Evolutionary conservation across 2,329 filamentous ascomycete species (phyloP).

Genomic region (Meredithiella fracta): DNA sequence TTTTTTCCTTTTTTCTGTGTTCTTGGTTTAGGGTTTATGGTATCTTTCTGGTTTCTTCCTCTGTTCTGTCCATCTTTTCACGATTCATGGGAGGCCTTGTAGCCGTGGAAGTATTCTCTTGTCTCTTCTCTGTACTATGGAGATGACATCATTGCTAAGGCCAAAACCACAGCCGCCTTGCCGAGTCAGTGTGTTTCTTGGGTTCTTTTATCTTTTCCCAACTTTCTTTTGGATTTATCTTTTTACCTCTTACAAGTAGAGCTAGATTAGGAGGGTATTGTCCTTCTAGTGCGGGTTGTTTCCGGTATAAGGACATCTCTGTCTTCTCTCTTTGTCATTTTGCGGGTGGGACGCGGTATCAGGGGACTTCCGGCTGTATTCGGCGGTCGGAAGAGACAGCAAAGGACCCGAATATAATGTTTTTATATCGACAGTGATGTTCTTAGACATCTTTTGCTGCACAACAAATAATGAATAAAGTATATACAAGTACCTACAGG

Average conservation of each 20-base stretch:
- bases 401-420: not conserved
- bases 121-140: not conserved
- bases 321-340: not conserved
- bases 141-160: not conserved
- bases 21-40: not conserved
- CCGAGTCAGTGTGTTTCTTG: not conserved
- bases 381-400: too few relatives aligned
- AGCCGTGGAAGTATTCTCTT: not conserved
- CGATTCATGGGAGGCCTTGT: not conserved
- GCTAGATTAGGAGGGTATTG: not conserved
- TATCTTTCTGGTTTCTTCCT: not conserved
- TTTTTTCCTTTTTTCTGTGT: constrained; percentile 3
- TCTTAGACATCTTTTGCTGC: constrained; percentile 8
- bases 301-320: too few relatives aligned
- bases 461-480: constrained; percentile 13
- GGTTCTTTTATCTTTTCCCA: not conserved
- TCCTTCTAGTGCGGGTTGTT: not conserved
- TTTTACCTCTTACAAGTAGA: not conserved
- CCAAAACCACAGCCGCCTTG: not conserved
- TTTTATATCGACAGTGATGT: constrained; percentile 7
- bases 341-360: too few relatives aligned
- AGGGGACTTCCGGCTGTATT: not conserved
- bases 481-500: not conserved
- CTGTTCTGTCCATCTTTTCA: constrained; percentile 1
- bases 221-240: too few relatives aligned